Evolutionary conservation across 305 asterid species (phyloP).

Genomic region (Fraxinus velutina): DNA sequence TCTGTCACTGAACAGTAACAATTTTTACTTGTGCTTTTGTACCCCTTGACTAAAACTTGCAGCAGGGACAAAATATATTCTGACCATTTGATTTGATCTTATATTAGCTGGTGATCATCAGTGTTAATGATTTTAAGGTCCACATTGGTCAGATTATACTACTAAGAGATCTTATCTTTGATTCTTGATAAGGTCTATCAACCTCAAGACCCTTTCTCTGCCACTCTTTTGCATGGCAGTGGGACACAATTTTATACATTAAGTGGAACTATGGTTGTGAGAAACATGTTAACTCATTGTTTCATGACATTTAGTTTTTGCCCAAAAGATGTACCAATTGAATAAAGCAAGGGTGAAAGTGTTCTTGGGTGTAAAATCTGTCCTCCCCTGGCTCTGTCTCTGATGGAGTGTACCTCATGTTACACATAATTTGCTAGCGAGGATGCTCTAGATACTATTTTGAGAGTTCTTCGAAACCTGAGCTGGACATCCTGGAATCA

Average conservation of each 20-base stretch:
- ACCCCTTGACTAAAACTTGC: conserved; percentile 25
- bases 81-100: conserved; percentile 32
- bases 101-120: conserved; percentile 35
- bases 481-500: not conserved
- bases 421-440: not conserved
- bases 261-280: conserved; percentile 24
- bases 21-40: conserved; percentile 17
- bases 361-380: not conserved
- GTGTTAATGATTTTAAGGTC: conserved; percentile 34
- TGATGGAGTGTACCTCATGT: not conserved
- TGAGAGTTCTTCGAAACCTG: not conserved
- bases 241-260: conserved; percentile 26
- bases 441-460: not conserved
- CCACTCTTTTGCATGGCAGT: conserved; percentile 36
- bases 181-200: conserved; percentile 54
- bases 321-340: not conserved
- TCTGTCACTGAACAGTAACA: conserved; percentile 30
- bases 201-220: conserved; percentile 26
- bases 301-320: not conserved
- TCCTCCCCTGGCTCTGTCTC: not conserved
- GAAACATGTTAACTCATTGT: not conserved
- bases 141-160: conserved; percentile 32
- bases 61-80: conserved; percentile 28
- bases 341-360: not conserved
- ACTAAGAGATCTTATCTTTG: conserved; percentile 58